Evolutionary conservation across 371 early-diverging fungal genomes (phyloP).

Genomic region (Apophysomyces trapeziformis): DNA sequence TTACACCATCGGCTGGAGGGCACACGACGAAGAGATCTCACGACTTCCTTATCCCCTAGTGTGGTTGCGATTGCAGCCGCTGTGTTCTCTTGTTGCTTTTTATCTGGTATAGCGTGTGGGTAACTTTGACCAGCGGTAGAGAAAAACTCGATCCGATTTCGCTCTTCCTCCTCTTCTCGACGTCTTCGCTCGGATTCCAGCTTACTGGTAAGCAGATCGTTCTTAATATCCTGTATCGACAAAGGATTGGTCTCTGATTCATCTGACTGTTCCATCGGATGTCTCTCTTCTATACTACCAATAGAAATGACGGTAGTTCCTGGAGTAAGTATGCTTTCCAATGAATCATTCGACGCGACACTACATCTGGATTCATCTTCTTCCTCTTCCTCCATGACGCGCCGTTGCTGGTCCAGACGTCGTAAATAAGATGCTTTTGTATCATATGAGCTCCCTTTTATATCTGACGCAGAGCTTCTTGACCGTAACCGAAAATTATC

Average conservation of each 20-base stretch:
- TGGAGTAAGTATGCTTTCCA: constrained; percentile 42
- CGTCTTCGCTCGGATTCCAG: constrained; percentile 32
- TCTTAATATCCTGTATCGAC: constrained; percentile 12
- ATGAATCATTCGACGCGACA: constrained; percentile 37
- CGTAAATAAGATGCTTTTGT: constrained; percentile 30
- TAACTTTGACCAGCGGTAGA: not conserved
- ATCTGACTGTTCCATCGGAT: constrained; percentile 18
- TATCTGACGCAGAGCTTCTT: constrained; percentile 1
- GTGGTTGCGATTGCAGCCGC: not conserved
- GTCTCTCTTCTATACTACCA: constrained; percentile 14
- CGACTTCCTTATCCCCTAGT: not conserved
- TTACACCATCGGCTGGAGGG: constrained; percentile 49
- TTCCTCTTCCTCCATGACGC: constrained; percentile 16
- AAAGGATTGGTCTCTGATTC: constrained; percentile 10
- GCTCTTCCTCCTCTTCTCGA: constrained; percentile 40
- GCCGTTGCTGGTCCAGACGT: constrained; percentile 30
- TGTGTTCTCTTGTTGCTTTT: not conserved
- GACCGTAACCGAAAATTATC: constrained; percentile 1
- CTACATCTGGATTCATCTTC: constrained; percentile 13
- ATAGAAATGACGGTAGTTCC: constrained; percentile 44
- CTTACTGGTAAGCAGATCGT: constrained; percentile 19
- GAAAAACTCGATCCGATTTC: constrained; percentile 33
- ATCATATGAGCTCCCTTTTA: constrained; percentile 10
- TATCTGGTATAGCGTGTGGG: not conserved
- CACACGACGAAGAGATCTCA: constrained; percentile 19